Percentiles rank a stretch among this genome's conserved stretches.
Conservation (phyloP, 768 basidiomycete genomes). For the Leccinellum albellum region DNA sequence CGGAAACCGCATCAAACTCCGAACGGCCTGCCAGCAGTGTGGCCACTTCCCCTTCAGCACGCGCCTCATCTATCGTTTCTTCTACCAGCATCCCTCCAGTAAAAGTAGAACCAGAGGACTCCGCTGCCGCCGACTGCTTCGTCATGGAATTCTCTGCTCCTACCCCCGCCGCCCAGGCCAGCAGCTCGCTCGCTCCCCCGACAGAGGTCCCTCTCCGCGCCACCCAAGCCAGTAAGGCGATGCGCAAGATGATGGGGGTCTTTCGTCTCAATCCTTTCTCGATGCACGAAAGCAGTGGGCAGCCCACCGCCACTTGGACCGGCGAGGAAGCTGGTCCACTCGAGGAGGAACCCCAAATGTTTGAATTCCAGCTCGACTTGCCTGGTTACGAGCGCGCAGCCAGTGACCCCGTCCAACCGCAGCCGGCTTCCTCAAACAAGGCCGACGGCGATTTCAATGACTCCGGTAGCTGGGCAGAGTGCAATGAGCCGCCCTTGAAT, state of each 20-base stretch:
- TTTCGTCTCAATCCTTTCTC: constrained; percentile 77
- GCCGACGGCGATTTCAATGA: constrained; percentile 18
- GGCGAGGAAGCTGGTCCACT: constrained; percentile 56
- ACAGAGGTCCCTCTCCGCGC: constrained; percentile 73
- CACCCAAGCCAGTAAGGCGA: constrained; percentile 64
- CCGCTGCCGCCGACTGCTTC: constrained; percentile 26
- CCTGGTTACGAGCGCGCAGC: constrained; percentile 24
- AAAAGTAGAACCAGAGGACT: constrained; percentile 31
- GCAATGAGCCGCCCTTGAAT: constrained; percentile 14
- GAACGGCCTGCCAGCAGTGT: constrained; percentile 33
- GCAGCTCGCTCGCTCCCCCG: constrained; percentile 45
- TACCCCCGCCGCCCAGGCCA: constrained; percentile 32
- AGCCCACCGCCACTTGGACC: constrained; percentile 41
- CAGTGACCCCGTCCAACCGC: constrained; percentile 17
- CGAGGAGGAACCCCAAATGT: constrained; percentile 54
- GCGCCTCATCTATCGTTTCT: constrained; percentile 33
- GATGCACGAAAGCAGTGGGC: constrained; percentile 50
- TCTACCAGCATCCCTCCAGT: constrained; percentile 28
- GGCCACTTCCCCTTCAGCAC: constrained; percentile 34
- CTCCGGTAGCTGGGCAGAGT: constrained; percentile 23
- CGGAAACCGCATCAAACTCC: constrained; percentile 33
- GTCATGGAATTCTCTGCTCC: constrained; percentile 34
- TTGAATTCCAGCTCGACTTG: constrained; percentile 61
- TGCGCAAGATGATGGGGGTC: constrained; percentile 75
- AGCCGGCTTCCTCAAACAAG: constrained; percentile 5